phyloP scores from a whole-genome alignment of 176 grass and related monocot genomes.

The Panicum miliaceum region DNA sequence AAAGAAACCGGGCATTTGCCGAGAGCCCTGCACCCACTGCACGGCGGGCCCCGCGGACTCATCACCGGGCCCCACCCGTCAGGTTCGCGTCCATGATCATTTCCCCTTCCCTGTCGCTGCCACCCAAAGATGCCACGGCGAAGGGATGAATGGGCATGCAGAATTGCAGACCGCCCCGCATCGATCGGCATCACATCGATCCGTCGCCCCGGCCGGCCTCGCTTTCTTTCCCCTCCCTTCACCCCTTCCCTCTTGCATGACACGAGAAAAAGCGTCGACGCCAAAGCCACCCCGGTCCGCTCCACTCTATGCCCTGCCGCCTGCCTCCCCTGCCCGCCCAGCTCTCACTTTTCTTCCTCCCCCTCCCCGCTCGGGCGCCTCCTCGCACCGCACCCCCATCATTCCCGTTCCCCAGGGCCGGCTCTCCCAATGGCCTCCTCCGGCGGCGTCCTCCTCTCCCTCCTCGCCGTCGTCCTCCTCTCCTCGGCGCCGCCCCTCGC shows the following conservation, averaged over 20 bases:
- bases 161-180: neutral
- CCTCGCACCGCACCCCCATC: constrained; percentile 46
- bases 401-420: neutral
- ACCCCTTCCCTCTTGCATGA: constrained; percentile 24
- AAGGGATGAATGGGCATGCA: constrained; percentile 16
- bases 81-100: constrained; percentile 39
- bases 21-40: neutral
- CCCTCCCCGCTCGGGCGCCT: constrained; percentile 10
- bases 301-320: constrained; percentile 15
- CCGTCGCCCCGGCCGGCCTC: neutral
- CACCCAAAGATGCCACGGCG: constrained; percentile 40
- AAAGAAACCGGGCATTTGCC: neutral
- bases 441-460: neutral
- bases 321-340: constrained; percentile 1
- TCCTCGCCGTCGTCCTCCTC: constrained; percentile 42
- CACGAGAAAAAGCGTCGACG: constrained; percentile 52
- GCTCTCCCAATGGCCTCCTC: constrained; percentile 11
- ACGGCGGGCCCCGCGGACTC: neutral
- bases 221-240: neutral
- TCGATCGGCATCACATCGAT: constrained; percentile 32
- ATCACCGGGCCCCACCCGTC: neutral
- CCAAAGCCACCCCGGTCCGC: constrained; percentile 1
- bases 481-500: constrained; percentile 25
- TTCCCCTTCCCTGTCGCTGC: constrained; percentile 29
- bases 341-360: constrained; percentile 22